Conservation (phyloP, 208 protist genomes). For the Phytomonas francai region DNA sequence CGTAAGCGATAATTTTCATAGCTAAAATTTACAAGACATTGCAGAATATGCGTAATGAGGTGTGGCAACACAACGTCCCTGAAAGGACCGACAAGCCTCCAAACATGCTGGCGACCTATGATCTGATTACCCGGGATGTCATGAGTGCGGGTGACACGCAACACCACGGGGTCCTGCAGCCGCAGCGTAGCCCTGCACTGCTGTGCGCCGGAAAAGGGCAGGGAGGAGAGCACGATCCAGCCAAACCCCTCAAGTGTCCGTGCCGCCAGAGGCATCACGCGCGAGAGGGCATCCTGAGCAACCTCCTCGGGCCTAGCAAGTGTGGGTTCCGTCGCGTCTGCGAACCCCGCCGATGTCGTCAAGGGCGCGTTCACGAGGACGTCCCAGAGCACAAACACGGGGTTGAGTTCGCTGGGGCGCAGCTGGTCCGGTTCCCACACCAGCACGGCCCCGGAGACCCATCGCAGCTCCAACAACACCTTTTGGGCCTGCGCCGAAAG, state of each 20-base stretch:
- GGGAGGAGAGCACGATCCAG: slow-evolving; percentile 33
- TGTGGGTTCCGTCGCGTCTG: neutral
- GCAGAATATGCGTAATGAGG: slow-evolving; percentile 27
- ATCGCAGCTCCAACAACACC: slow-evolving; percentile 25
- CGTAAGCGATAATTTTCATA: slow-evolving; percentile 19
- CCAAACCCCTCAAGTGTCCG: slow-evolving; percentile 13
- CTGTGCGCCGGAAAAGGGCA: slow-evolving; percentile 26
- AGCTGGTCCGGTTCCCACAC: slow-evolving; percentile 29
- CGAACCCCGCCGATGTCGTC: neutral
- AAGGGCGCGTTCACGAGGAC: slow-evolving; percentile 41
- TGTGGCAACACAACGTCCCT: slow-evolving; percentile 24
- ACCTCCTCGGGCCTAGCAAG: neutral
- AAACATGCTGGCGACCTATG: slow-evolving; percentile 18
- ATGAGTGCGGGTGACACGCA: slow-evolving; percentile 8
- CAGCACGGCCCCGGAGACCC: slow-evolving; percentile 48
- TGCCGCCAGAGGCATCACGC: neutral
- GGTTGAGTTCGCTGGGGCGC: slow-evolving; percentile 24
- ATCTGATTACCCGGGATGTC: neutral
- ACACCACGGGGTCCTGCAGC: slow-evolving; percentile 3
- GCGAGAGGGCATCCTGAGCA: neutral
- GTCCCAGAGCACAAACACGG: slow-evolving; percentile 47
- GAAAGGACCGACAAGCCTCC: slow-evolving; percentile 19
- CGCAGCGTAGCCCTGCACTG: slow-evolving; percentile 10
- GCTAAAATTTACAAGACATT: slow-evolving; percentile 21
- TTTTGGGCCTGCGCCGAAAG: slow-evolving; percentile 21